These are phyloP conservation scores for Scheffersomyces titani DNA, from an alignment of 1,139 yeast species.

Conservation along the genomic window DNA sequence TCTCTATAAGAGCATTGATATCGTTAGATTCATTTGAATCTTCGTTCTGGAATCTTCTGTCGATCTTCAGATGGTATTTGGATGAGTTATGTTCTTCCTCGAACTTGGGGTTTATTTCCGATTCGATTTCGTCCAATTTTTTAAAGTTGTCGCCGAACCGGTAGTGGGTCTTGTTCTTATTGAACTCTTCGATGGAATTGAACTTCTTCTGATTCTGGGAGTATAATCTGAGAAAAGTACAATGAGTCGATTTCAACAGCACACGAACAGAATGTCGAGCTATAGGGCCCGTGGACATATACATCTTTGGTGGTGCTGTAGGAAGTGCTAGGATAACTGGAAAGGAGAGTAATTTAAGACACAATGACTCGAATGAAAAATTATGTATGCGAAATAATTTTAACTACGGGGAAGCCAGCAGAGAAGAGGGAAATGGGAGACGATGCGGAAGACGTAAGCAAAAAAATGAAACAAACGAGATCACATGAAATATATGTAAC, in stretches of 20 bases:
- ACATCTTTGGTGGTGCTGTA: not conserved
- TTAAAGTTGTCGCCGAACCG: slow-evolving; percentile 28
- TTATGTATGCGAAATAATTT: not conserved
- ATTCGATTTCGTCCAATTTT: slow-evolving; percentile 23
- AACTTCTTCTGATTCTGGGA: slow-evolving; percentile 1
- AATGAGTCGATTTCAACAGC: not conserved
- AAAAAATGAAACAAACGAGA: too few species aligned
- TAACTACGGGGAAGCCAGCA: not conserved
- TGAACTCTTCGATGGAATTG: slow-evolving; percentile 38
- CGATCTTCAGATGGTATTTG: slow-evolving; percentile 7
- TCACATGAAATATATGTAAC: not conserved
- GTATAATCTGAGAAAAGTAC: not conserved
- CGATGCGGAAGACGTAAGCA: not conserved
- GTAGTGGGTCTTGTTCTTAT: slow-evolving; percentile 37
- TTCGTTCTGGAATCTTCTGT: slow-evolving; percentile 13
- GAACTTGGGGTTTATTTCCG: slow-evolving; percentile 11
- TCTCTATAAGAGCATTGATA: slow-evolving; percentile 26
- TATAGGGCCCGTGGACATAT: not conserved
- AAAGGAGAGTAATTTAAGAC: not conserved
- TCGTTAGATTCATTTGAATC: slow-evolving; percentile 8
- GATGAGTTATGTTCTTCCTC: slow-evolving; percentile 6
- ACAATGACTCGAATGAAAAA: not conserved
- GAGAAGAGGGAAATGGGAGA: not conserved
- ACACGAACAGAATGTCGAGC: not conserved
- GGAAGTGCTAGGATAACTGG: not conserved